A percentile compares a stretch with the other conserved stretches of the same genome.
phyloP scores from a whole-genome alignment of 1,284 basidiomycete genomes.

The Earliella scabrosa region DNA sequence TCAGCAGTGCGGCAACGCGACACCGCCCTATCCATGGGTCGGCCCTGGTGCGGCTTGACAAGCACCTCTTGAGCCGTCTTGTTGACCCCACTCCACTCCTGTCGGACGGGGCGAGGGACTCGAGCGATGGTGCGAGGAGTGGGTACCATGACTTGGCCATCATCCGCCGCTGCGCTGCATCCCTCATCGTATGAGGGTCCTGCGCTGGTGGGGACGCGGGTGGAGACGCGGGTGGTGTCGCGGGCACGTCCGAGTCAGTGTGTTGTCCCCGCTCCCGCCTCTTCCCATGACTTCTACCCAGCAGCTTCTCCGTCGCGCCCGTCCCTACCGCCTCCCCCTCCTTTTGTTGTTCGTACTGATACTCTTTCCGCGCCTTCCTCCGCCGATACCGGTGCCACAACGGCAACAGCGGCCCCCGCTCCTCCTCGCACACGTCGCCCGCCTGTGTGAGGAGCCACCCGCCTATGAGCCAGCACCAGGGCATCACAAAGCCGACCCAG shows the following conservation, averaged over 20 bases:
- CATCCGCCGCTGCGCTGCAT: constrained; percentile 11
- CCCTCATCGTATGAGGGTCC: constrained; percentile 7
- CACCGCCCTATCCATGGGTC: constrained; percentile 52
- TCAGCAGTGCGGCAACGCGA: constrained; percentile 47
- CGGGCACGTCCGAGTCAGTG: background rate
- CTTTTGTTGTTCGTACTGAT: background rate
- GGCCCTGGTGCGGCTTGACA: constrained; percentile 6
- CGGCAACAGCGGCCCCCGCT: constrained; percentile 35
- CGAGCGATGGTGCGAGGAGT: constrained; percentile 29
- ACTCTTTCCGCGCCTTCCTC: constrained; percentile 3
- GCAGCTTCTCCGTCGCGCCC: background rate
- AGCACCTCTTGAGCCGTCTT: constrained; percentile 24
- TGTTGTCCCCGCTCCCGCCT: background rate
- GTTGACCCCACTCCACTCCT: constrained; percentile 21
- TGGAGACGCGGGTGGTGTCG: too few species aligned
- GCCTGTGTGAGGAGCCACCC: constrained; percentile 64
- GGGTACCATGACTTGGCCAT: constrained; percentile 27
- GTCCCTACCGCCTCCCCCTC: background rate
- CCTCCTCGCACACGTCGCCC: constrained; percentile 26
- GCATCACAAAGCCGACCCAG: constrained; percentile 70
- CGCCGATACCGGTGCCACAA: constrained; percentile 34
- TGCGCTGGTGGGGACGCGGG: too few species aligned
- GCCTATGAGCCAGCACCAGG: constrained; percentile 71
- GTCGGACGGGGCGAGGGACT: constrained; percentile 28
- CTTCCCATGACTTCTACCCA: background rate